Evolutionary conservation across 1,284 basidiomycete genomes (phyloP), one percentile per base, ranked within the genome.

Genomic region (Pyrrhoderma noxium): DNA sequence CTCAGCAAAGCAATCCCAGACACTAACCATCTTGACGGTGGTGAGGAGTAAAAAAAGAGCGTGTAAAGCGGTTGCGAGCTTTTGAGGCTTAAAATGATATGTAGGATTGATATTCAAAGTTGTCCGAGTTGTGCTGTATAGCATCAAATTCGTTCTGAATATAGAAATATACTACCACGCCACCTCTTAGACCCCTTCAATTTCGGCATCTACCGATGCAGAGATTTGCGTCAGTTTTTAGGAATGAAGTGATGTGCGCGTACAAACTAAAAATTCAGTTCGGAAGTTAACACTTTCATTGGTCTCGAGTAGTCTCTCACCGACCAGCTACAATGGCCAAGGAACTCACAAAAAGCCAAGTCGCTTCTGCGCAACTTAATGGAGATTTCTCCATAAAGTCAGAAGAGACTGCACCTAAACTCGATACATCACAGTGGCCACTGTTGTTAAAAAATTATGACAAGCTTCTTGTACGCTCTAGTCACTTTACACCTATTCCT

Each of bases 391-490:
- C 83, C 49, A 93, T 95, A 70, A 90, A 93, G 67, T 81, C 89
- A 13, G 86, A 92, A 68, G 70, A 75, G 34, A 69, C 71, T 14
- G 71, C 80, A 22, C 91, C 92, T 18, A 79, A 82, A 61, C 81
- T 95, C 36, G 91, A 97, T 69, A 98, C 95, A 25, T 93, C 93
- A 1, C 79, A 97, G 70, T 99, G 96, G 96, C 96, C 96, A 31
- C 75, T 99, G 25, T 80, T 99, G 9, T 80, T 99, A 58, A 99
- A 98, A 80, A 97, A 99, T 73, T 99, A 99, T 69, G 94, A 96
- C 77, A 95, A 95, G 68, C 71, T 95, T 22, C 83, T 96, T 56
- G 84, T 97, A 59, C 85, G 95, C 57, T 96, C 92, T 44, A 87
- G 89, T 55, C 96, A 99, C 75, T 99, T 98, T 68, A 99, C 96